These are phyloP conservation scores for Capsella bursapastoris DNA, from an alignment of 345 rosid genomes.

Conservation along the genomic window DNA sequence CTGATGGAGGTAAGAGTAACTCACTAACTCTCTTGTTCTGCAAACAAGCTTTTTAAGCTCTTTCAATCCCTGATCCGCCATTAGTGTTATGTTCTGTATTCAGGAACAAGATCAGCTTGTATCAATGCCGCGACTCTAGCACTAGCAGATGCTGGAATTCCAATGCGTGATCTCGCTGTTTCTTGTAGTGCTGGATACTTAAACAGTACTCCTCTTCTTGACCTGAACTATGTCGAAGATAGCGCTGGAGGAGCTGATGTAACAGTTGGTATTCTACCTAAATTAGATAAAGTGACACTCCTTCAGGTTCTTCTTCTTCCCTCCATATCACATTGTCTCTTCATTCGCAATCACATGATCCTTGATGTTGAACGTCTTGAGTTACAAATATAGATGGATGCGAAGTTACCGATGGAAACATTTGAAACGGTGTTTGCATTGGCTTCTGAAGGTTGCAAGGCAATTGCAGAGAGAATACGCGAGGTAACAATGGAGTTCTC, in stretches of 20 bases:
- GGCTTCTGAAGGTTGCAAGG: constrained; percentile 89
- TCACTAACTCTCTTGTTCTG: constrained; percentile 1
- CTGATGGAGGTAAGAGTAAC: constrained; percentile 81
- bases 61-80: neutral
- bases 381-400: constrained; percentile 72
- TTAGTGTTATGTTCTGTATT: constrained; percentile 18
- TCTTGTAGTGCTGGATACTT: constrained; percentile 97
- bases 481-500: constrained; percentile 51
- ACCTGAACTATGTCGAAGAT: constrained; percentile 89
- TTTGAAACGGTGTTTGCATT: constrained; percentile 89
- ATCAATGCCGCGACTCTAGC: constrained; percentile 98
- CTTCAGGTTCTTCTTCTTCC: constrained; percentile 68
- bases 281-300: constrained; percentile 91
- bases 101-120: constrained; percentile 96
- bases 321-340: constrained; percentile 6
- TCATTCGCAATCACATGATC: neutral
- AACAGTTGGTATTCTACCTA: constrained; percentile 83
- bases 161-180: constrained; percentile 93
- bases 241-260: constrained; percentile 98
- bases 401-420: constrained; percentile 71
- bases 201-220: constrained; percentile 85
- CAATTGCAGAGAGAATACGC: constrained; percentile 72
- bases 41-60: neutral
- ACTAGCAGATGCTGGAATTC: constrained; percentile 96
- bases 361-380: neutral